Base-by-base conservation (phyloP, 495 filamentous ascomycete genomes). In the Aspergillus campestris region DNA sequence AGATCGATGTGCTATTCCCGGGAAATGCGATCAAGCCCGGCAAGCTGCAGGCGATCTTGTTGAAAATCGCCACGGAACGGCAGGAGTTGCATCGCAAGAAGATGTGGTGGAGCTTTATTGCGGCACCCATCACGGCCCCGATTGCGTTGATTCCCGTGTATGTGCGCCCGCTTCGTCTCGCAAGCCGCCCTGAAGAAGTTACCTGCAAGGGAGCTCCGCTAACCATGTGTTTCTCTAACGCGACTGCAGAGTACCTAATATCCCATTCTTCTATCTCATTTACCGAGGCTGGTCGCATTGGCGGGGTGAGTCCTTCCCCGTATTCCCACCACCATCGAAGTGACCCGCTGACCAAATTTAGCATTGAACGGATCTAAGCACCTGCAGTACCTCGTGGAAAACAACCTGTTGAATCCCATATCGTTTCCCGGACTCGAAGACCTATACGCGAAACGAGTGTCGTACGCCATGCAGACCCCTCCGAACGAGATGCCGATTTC, bases 201-300 rank as follows among this genome's bases (percentile, higher is more conserved):
- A n/a, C 13, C 29, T 45, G n/a, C 12, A 24, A 24, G 18, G 18
- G 18, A 24, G 5, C 12, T 24, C 5, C 46, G 35, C 52, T 53
- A 52, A 61, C 18, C 14, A 28, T 34, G 27, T 37, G 24, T 12
- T 35, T 42, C 8, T 34, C n/a, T 13, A 34, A 55, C 7, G 28
- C 39, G 10, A 12, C 14, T 15, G 10, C 58, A 95, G 89, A 36
- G 70, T 96, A 50, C 90, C 90, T 7, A 96, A 96, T 59, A 72
- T 98, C n/a, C 92, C 92, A 18, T 97, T 97, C 71, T 96, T 97
- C 71, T 99, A 97, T 59, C 71, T 96, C 12, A 76, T 73, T 2
- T 99, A 94, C 65, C 75, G 92, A 54, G 79, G 79, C 50, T 84
- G 72, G 65, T 83, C 80, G 44, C 81, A 85, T 64, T 83, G 78